phyloP scores from a whole-genome alignment of 129 eudicot genomes.

The Tagetes erecta region DNA sequence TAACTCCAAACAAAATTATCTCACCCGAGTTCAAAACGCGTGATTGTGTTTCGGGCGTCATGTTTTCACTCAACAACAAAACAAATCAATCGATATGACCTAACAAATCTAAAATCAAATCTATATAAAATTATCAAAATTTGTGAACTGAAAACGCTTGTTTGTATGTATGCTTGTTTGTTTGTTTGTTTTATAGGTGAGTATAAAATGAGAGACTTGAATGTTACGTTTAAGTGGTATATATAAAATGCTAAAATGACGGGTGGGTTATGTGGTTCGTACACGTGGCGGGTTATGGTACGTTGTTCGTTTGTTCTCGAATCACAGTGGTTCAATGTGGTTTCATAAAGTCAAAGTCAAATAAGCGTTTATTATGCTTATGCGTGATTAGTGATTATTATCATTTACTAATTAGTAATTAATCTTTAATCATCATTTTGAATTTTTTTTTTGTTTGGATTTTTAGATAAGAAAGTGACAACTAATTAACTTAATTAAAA shows the following conservation, averaged over 20 bases:
- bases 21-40: conserved; percentile 26
- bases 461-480: neutral
- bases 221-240: conserved; percentile 2
- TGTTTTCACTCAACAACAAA: conserved; percentile 3
- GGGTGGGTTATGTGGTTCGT: conserved; percentile 34
- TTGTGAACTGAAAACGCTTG: conserved; percentile 16
- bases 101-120: neutral
- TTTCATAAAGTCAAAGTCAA: conserved; percentile 33
- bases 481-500: neutral
- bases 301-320: conserved; percentile 26
- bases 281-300: conserved; percentile 32
- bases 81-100: neutral
- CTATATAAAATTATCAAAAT: neutral
- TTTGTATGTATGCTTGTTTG: no score
- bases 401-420: neutral
- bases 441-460: neutral
- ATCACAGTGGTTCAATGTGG: conserved; percentile 8
- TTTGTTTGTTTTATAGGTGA: conserved; percentile 16
- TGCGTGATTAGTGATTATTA: conserved; percentile 9
- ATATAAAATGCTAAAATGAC: conserved; percentile 37
- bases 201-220: neutral
- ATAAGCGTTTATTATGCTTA: conserved; percentile 25
- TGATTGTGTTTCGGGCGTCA: conserved; percentile 24
- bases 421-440: neutral
- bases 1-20: conserved; percentile 90